Percentiles rank a stretch among this genome's conserved stretches.
phyloP scores from a whole-genome alignment of 2,329 filamentous ascomycete genomes.

The Pseudocercospora pini-densiflorae region DNA sequence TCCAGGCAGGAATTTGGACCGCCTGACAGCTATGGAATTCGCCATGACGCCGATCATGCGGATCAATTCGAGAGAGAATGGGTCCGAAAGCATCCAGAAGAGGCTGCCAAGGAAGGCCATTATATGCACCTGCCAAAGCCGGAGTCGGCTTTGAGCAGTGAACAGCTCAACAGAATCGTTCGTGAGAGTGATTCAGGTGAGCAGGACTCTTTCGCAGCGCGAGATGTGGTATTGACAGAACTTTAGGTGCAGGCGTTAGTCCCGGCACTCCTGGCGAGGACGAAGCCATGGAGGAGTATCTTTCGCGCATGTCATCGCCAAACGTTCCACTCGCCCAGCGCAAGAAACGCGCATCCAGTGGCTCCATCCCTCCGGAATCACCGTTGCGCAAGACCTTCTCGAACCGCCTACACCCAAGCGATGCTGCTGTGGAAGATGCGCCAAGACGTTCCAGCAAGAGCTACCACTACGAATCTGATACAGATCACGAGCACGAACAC shows the following conservation, averaged over 20 bases:
- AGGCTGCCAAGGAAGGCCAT: constrained; percentile 76
- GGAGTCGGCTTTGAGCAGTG: constrained; percentile 86
- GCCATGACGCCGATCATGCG: constrained; percentile 75
- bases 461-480: constrained; percentile 33
- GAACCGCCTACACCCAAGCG: constrained; percentile 39
- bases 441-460: constrained; percentile 44
- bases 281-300: constrained; percentile 83
- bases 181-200: constrained; percentile 67
- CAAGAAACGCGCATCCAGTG: constrained; percentile 38
- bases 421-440: constrained; percentile 50
- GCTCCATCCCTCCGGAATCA: constrained; percentile 45
- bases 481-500: constrained; percentile 53
- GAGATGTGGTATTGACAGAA: constrained; percentile 23
- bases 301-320: constrained; percentile 75
- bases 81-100: constrained; percentile 89
- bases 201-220: background rate
- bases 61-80: constrained; percentile 91
- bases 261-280: constrained; percentile 85
- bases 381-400: constrained; percentile 53
- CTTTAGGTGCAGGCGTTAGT: constrained; percentile 40
- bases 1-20: constrained; percentile 72
- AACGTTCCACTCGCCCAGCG: constrained; percentile 46
- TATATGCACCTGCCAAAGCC: constrained; percentile 65
- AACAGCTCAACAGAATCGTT: constrained; percentile 89
- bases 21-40: constrained; percentile 89